These are phyloP conservation scores for Pyrenochaeta sp. DNA, from an alignment of 2,329 filamentous ascomycete genomes.

Conservation along the genomic window DNA sequence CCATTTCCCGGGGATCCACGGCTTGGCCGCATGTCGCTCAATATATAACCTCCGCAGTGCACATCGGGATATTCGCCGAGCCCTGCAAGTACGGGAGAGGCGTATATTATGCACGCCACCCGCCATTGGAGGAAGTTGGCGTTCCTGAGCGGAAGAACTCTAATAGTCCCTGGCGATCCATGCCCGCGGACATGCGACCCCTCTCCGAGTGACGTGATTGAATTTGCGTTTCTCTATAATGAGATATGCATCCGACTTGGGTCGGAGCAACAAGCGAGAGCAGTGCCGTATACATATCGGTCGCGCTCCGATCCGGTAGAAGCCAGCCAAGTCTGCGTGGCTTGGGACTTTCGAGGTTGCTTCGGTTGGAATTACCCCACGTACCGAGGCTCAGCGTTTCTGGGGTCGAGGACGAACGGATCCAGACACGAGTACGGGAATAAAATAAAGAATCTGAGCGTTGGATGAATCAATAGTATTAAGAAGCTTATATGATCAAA, in stretches of 20 bases:
- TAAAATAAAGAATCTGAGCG: too few species aligned
- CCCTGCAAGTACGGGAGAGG: constrained; percentile 1
- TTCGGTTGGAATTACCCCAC: background rate
- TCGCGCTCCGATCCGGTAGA: too few species aligned
- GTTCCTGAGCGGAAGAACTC: constrained; percentile 29
- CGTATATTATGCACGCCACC: constrained; percentile 1
- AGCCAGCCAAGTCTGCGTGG: too few species aligned
- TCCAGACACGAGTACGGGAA: too few species aligned
- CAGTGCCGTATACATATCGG: background rate
- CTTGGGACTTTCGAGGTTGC: background rate
- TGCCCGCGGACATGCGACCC: constrained; percentile 5
- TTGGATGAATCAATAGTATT: too few species aligned
- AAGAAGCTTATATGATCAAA: too few species aligned
- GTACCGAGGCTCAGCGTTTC: background rate
- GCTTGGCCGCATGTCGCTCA: constrained; percentile 15
- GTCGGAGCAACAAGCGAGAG: background rate
- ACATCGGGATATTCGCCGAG: constrained; percentile 13
- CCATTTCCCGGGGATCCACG: constrained; percentile 7
- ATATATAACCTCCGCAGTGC: constrained; percentile 12
- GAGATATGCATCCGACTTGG: background rate
- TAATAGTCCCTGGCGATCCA: constrained; percentile 22
- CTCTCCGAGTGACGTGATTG: background rate
- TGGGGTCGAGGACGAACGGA: too few species aligned
- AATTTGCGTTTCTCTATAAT: background rate
- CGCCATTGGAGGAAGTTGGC: constrained; percentile 35